Evolutionary conservation across 352 stramenopile species (phyloP).

Genomic region (Plasmopara muralis): DNA sequence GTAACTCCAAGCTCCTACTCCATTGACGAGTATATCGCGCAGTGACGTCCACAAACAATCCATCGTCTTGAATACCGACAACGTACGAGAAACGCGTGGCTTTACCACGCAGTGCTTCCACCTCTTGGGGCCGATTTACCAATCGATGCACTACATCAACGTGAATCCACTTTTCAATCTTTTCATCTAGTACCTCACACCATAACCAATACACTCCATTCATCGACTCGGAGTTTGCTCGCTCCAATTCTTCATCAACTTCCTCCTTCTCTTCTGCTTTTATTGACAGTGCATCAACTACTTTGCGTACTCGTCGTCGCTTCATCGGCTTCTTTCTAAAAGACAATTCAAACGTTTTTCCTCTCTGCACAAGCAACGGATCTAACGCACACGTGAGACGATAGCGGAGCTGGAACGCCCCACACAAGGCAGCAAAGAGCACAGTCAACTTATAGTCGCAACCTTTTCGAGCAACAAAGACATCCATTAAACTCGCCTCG

Average conservation of each 20-base stretch:
- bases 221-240: not conserved
- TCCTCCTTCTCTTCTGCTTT: not conserved
- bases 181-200: constrained; percentile 59
- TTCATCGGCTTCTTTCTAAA: constrained; percentile 23
- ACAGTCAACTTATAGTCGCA: constrained; percentile 41
- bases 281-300: not conserved
- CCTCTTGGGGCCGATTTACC: constrained; percentile 39
- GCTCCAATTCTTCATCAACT: constrained; percentile 15
- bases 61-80: constrained; percentile 43
- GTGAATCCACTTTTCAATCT: constrained; percentile 43
- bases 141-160: constrained; percentile 48
- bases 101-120: constrained; percentile 46
- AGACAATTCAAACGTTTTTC: constrained; percentile 37
- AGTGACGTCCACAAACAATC: constrained; percentile 52
- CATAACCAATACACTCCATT: constrained; percentile 45
- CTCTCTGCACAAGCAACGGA: constrained; percentile 39
- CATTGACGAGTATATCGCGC: constrained; percentile 52
- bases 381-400: constrained; percentile 51
- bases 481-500: constrained; percentile 41
- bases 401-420: constrained; percentile 40
- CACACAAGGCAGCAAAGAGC: constrained; percentile 61
- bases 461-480: constrained; percentile 44
- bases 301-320: constrained; percentile 12
- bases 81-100: constrained; percentile 54
- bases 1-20: constrained; percentile 50